Base-by-base conservation (phyloP, 2,329 filamentous ascomycete species). In the Parascedosporium putredinis region DNA sequence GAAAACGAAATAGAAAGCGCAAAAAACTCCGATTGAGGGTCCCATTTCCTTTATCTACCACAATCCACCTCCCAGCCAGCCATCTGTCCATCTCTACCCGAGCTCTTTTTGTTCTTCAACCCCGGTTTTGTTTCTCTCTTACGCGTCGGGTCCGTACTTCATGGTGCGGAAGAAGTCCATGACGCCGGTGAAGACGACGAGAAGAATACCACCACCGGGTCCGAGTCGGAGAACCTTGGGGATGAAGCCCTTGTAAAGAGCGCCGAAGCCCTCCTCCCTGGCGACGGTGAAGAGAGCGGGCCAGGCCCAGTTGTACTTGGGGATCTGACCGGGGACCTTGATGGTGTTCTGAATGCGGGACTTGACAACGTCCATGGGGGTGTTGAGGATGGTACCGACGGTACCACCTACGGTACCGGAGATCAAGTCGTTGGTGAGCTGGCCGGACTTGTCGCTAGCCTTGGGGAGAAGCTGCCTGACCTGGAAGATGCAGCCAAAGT, bases 241-340 rank as follows among this genome's bases (percentile, higher is more conserved):
- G 55, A 93, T 63, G 77, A 98, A 98, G 14, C 93, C 93, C 78
- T 97, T 98, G 78, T 98, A 98, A 53, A 98, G 74, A 34, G 93
- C 93, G 45, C 69, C 70, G 64, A 95, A 91, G 4, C 93, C 93
- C 69, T 98, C 93, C 71, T 98, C 93, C 70, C 81, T 88, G 69
- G 88, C 83, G 53, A 98, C 88, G 6, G 87, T 93, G 51, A 78
- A 83, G 47, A 96, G 74, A 20, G 88, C 83, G 44, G 88, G 87
- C 79, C 84, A 95, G 27, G 93, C 93, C 93, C 93, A 98, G 79
- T 97, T 96, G 75, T 98, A 98, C 78, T 98, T 98, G 63, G 87
- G 87, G 20, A 81, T 70, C 49, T 79, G 74, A 4, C 93, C 93
- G n/a, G 85, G 66, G 34, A 95, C 72, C 74, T 86, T 91, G 57